Percentiles rank a stretch among this genome's conserved stretches.
Conservation (phyloP, 331 rosid genomes). For the Stylosanthes scabra region DNA sequence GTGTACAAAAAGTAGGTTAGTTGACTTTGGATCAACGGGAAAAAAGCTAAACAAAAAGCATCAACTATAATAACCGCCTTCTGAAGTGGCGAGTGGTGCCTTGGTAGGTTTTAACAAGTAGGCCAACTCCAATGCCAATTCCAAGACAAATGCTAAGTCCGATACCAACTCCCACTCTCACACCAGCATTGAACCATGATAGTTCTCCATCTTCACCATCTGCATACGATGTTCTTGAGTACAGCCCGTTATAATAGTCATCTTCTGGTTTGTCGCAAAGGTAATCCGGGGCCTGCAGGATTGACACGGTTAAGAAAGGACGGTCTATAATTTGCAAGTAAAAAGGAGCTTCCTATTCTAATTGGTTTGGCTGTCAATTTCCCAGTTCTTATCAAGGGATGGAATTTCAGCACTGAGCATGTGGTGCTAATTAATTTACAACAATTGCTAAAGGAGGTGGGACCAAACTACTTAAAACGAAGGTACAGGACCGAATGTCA, state of each 20-base stretch:
- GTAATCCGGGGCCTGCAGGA: conserved; percentile 59
- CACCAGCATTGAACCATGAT: conserved; percentile 88
- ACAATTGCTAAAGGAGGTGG: not conserved
- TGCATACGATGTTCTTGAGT: conserved; percentile 49
- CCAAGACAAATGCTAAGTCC: conserved; percentile 86
- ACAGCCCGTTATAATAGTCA: conserved; percentile 48
- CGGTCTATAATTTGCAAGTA: conserved; percentile 12
- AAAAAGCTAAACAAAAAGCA: conserved; percentile 11
- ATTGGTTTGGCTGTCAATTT: conserved; percentile 19
- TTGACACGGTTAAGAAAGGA: conserved; percentile 23
- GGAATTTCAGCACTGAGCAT: not conserved
- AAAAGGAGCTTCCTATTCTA: conserved; percentile 28
- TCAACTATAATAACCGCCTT: conserved; percentile 49
- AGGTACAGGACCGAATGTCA: not conserved
- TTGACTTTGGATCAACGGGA: conserved; percentile 17
- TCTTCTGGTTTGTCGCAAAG: conserved; percentile 51
- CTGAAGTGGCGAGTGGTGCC: conserved; percentile 70
- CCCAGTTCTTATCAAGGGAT: conserved; percentile 1
- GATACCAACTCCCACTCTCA: conserved; percentile 83
- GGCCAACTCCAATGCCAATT: conserved; percentile 78
- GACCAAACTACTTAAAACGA: conserved; percentile 16
- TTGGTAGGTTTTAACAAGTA: conserved; percentile 77
- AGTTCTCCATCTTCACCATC: conserved; percentile 88
- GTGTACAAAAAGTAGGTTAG: conserved; percentile 32
- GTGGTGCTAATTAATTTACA: conserved; percentile 18